phyloP scores from a whole-genome alignment of 495 filamentous ascomycete genomes.

The Mycothermus thermophilus region DNA sequence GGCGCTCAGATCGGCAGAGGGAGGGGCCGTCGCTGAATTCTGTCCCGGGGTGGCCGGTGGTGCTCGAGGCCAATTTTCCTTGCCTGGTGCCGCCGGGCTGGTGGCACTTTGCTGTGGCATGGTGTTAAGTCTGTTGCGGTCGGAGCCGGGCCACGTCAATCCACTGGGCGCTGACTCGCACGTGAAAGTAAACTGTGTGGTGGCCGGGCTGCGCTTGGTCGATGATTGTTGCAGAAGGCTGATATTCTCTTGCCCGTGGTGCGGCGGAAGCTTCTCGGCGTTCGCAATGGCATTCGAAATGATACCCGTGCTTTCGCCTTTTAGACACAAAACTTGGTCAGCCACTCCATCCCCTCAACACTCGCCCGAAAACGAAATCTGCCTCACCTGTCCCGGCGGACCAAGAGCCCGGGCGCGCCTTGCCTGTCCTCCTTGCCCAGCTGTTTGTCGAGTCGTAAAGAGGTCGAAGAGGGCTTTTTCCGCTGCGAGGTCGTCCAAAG shows the following conservation, averaged over 20 bases:
- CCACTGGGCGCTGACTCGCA: conserved; percentile 47
- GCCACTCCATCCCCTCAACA: neutral
- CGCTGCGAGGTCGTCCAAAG: conserved; percentile 49
- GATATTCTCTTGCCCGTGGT: conserved; percentile 52
- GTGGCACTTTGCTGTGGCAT: neutral
- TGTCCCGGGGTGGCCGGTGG: conserved; percentile 1
- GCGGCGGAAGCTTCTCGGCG: conserved; percentile 55
- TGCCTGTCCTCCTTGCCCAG: conserved; percentile 34
- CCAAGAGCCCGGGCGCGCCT: conserved; percentile 32
- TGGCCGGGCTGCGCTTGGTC: conserved; percentile 44
- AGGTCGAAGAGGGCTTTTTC: conserved; percentile 51
- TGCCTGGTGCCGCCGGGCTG: too few species aligned
- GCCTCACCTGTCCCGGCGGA: conserved; percentile 30
- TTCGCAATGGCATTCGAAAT: conserved; percentile 84
- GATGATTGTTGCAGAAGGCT: conserved; percentile 59
- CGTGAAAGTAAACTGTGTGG: conserved; percentile 84
- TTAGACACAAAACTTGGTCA: conserved; percentile 4
- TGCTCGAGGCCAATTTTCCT: conserved; percentile 9
- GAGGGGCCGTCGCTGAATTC: neutral
- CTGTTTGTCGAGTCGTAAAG: conserved; percentile 38
- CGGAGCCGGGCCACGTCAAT: conserved; percentile 43
- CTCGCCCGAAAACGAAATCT: neutral
- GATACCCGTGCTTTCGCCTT: conserved; percentile 53
- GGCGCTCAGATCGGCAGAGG: neutral
- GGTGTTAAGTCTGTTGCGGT: too few species aligned